Conservation (phyloP, 345 rosid species). For the Camelina hispida region DNA sequence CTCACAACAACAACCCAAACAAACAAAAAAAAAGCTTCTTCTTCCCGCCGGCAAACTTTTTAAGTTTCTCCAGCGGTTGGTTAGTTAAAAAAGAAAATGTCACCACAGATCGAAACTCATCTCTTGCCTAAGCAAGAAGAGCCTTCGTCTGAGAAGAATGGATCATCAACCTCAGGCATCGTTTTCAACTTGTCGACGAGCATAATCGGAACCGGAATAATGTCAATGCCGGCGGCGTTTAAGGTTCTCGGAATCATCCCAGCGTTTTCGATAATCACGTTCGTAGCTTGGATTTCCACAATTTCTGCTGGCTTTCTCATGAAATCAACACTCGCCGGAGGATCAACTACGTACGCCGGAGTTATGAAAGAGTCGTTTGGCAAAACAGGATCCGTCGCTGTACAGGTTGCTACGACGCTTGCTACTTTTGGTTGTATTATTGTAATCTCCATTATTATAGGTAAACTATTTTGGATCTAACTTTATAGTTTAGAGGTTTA, state of each 20-base stretch:
- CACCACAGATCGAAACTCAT: conserved; percentile 52
- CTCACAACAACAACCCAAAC: too few relatives aligned
- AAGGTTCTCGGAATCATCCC: conserved; percentile 85
- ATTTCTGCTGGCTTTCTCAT: conserved; percentile 70
- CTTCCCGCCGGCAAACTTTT: conserved; percentile 37
- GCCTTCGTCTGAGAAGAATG: conserved; percentile 37
- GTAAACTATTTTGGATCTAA: conserved; percentile 38
- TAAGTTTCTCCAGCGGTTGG: conserved; percentile 30
- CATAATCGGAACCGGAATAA: conserved; percentile 88
- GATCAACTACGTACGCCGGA: conserved; percentile 70
- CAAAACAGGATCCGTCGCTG: conserved; percentile 57
- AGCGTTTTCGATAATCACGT: conserved; percentile 62
- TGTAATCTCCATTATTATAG: conserved; percentile 71
- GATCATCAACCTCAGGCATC: conserved; percentile 55
- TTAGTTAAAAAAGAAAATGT: conserved; percentile 42
- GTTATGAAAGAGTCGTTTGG: conserved; percentile 91
- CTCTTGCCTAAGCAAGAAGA: conserved; percentile 52
- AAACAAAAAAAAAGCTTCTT: neutral
- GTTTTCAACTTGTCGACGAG: conserved; percentile 89
- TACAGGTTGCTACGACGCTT: conserved; percentile 71
- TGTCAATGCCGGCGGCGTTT: conserved; percentile 91
- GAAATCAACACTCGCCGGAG: conserved; percentile 71
- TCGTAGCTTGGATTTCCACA: conserved; percentile 69
- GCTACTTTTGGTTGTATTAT: conserved; percentile 83
- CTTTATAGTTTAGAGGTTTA: neutral